Conservation (phyloP, 106 monocot genomes). For the Allium sativum region DNA sequence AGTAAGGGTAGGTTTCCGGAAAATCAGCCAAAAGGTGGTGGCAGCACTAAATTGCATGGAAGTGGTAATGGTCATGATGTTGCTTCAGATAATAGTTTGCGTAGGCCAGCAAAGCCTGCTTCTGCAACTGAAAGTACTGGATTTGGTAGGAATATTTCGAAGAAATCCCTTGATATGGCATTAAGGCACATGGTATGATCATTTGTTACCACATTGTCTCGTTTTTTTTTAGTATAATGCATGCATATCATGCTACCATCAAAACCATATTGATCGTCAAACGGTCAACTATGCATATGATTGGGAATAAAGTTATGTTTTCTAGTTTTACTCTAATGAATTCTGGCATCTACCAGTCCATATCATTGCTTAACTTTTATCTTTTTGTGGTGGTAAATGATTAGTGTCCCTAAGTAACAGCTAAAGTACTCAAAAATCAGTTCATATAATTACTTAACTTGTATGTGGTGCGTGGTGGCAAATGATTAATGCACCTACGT, state of each 20-base stretch:
- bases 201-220: not conserved
- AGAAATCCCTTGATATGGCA: conserved; percentile 95
- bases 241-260: not conserved
- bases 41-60: conserved; percentile 3
- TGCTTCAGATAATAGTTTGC: conserved; percentile 20
- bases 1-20: conserved; percentile 60
- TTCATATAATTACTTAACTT: no score
- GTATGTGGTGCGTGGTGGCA: no score
- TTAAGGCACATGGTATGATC: conserved; percentile 80
- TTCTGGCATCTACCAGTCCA: no score
- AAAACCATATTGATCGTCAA: not conserved
- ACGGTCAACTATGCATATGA: not conserved
- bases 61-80: conserved; percentile 33
- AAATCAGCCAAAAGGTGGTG: conserved; percentile 26
- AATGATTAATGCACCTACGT: no score
- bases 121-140: conserved; percentile 55
- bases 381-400: no score
- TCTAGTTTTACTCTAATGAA: no score
- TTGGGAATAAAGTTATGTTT: no score
- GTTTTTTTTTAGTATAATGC: not conserved
- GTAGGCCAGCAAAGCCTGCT: conserved; percentile 22
- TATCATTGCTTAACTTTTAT: no score
- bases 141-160: conserved; percentile 88
- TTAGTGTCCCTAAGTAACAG: no score
- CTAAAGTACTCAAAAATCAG: no score